These are phyloP conservation scores for Fomitopsis serialis DNA, from an alignment of 768 basidiomycete genomes.

Conservation along the genomic window DNA sequence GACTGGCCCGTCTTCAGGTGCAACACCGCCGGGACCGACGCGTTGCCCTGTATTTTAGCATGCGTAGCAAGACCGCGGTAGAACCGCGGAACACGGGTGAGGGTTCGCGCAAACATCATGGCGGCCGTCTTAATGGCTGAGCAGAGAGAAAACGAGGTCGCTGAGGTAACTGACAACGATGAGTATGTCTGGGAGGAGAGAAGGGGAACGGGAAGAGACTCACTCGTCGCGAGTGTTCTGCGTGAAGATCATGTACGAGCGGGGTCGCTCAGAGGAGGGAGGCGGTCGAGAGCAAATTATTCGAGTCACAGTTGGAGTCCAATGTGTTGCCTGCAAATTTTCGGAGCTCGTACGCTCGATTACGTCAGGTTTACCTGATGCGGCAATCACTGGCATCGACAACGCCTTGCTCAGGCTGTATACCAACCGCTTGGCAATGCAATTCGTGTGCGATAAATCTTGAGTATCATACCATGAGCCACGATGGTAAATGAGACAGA, in stretches of 20 bases:
- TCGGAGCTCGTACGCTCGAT: no score
- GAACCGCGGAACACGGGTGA: slow-evolving; percentile 44
- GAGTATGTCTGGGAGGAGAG: slow-evolving; percentile 19
- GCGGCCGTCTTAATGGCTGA: slow-evolving; percentile 28
- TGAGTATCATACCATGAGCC: no score
- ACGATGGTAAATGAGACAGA: no score
- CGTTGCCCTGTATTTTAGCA: slow-evolving; percentile 31
- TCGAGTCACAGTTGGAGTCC: no score
- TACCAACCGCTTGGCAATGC: no score
- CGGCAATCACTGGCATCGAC: no score
- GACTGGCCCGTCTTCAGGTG: slow-evolving; percentile 94
- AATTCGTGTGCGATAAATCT: no score
- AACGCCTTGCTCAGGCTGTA: no score
- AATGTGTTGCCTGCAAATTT: no score
- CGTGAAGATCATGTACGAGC: slow-evolving; percentile 74
- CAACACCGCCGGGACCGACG: slow-evolving; percentile 64
- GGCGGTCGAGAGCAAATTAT: neutral
- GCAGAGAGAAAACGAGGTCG: slow-evolving; percentile 84
- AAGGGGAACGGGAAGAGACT: slow-evolving; percentile 19
- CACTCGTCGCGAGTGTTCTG: slow-evolving; percentile 89
- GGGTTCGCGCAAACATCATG: slow-evolving; percentile 55
- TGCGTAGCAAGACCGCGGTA: slow-evolving; percentile 67
- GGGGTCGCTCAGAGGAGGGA: slow-evolving; percentile 20
- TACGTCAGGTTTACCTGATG: no score
- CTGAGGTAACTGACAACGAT: slow-evolving; percentile 65